Percentiles rank a stretch among this genome's conserved stretches.
phyloP scores from a whole-genome alignment of 305 asterid genomes.

The Fraxinus paxiana region DNA sequence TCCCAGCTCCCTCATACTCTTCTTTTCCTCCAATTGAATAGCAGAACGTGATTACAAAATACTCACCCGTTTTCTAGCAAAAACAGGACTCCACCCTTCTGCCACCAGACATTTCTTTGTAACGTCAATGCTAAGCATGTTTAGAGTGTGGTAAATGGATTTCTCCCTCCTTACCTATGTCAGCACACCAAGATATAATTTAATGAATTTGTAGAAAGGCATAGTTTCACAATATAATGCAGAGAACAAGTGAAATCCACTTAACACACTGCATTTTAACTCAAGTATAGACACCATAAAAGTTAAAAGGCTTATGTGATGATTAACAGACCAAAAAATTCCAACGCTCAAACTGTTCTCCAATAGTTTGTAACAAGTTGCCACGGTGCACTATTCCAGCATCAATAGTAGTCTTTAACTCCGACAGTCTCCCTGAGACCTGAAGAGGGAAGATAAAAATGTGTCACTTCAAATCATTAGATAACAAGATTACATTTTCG shows the following conservation, averaged over 20 bases:
- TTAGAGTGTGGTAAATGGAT: slow-evolving; percentile 84
- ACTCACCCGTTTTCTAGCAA: slow-evolving; percentile 77
- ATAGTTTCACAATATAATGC: neutral
- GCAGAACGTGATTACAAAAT: neutral
- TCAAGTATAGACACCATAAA: neutral
- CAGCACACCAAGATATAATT: slow-evolving; percentile 26
- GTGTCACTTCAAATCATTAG: neutral
- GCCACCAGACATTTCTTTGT: slow-evolving; percentile 95
- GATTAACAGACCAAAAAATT: slow-evolving; percentile 61
- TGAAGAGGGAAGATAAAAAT: slow-evolving; percentile 32
- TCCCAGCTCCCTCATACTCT: neutral
- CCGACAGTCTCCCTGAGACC: slow-evolving; percentile 84
- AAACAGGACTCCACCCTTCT: slow-evolving; percentile 99
- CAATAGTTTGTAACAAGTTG: slow-evolving; percentile 71
- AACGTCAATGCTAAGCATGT: slow-evolving; percentile 93
- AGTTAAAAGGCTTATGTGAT: neutral
- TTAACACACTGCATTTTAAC: neutral
- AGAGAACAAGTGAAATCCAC: neutral
- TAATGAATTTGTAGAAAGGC: slow-evolving; percentile 18
- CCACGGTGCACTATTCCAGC: slow-evolving; percentile 85
- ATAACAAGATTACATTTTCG: neutral
- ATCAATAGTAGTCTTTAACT: slow-evolving; percentile 88
- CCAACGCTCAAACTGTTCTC: slow-evolving; percentile 81
- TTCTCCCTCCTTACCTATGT: slow-evolving; percentile 86
- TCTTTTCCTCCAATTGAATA: neutral